Evolutionary conservation across 2,329 filamentous ascomycete genomes (phyloP), one percentile per base, ranked within the genome.

Genomic region (Curvularia spicifera): DNA sequence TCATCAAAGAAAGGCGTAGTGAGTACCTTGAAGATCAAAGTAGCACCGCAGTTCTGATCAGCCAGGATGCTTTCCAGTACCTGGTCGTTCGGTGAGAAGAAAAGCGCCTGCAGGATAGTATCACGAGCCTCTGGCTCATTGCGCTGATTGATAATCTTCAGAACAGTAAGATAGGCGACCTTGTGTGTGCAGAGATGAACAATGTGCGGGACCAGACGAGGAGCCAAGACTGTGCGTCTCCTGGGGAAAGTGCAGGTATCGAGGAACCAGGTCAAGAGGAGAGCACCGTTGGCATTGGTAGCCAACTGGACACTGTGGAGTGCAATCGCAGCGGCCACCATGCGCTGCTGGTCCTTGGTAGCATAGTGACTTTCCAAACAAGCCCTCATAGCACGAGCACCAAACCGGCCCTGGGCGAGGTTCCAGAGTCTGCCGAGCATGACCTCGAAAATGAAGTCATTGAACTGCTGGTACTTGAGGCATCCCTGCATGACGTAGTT

Each of bases 401-500:
- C 95, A 69, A 97, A 99, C 60, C 95, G 88, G 52, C 94, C 95
- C 77, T 98, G 94, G 1, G 91, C 84, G 71, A 97, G 85, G 70
- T 97, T 91, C 93, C 93, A 97, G 82, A 98, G 91, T 66, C 89
- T 88, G 78, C 89, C 91, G 53, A 98, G 84, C 94, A 98, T 98
- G 2, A 91, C 91, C 80, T 98, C 95, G 69, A 99, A 99, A 74
- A 99, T 97, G 80, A 96, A 98, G 77, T 97, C 89, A 72, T 96
- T 98, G 80, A 88, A 92, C 1, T 93, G 92, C 29, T 89, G 81
- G 72, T 97, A 99, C 68, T 96, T 93, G 65, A 99, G 84, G 75
- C 94, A 98, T 69, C 95, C 95, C 78, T 99, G 95, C 68, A 98
- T 85, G 55, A 99, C 95, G 70, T 99, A 99, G 80, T 99, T 99